Base-by-base conservation (phyloP, 805 yeast genomes). In the Schwanniomyces occidentalis region DNA sequence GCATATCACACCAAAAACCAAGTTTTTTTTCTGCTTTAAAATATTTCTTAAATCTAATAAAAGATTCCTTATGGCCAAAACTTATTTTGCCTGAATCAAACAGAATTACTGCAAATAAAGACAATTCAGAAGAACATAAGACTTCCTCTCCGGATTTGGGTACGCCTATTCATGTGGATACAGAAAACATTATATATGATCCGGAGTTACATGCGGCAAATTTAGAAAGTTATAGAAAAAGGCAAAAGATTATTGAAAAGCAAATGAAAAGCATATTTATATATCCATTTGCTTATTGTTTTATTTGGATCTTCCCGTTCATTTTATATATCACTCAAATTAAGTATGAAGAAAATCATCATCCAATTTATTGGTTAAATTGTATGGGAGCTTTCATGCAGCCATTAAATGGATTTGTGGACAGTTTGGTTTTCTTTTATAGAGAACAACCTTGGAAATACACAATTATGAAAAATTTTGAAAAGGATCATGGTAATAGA, bases 301-400 rank as follows among this genome's bases (percentile, higher is more conserved):
- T 84, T 17, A 59, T 88, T 30, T 89, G 97, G 97, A 52, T 82
- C 14, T 81, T 85, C 44, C 96, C 96, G 2, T 75, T 86, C 41
- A 73, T 82, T 4, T 67, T 77, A 22, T 85, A 83, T 48, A 68
- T 78, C 37, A 69, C 86, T 7, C 79, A 75, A 49, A 65, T 73
- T 46, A 63, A 67, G 24, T 63, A 71, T 46, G 78, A 75, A 37
- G 54, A 70, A 14, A 27, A 41, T 1, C 66, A 72, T 40, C 75
- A 77, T 1, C 77, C 83, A 2, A 67, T 75, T 6, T 71, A 72
- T 40, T 82, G 91, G 82, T 57, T 86, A 25, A 73, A 76, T 34
- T 73, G 77, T 34, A 61, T 83, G 35, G 78, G 83, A n/a, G 84
- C 93, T 0, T 80, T 80, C 45, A 77, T 82, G 68, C 89, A 84